Base-by-base conservation (phyloP, 2,329 filamentous ascomycete species). In the Arthrobotrys musiformis region DNA sequence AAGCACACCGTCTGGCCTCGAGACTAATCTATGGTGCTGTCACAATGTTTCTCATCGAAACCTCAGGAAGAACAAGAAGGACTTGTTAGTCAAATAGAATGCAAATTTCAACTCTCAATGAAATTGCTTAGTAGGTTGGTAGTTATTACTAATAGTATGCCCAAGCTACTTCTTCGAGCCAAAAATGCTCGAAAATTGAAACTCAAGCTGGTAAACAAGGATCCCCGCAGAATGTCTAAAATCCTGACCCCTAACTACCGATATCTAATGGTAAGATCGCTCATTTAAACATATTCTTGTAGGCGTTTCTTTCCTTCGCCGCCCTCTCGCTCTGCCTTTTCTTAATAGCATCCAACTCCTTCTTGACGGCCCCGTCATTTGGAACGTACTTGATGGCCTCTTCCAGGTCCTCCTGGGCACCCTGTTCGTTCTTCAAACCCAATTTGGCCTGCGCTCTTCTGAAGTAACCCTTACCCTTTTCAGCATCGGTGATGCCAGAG, bases 271-370 rank as follows among this genome's bases (percentile, higher is more conserved):
- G 50, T n/a, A 19, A 22, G 50, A 62, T 46, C n/a, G 7, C 46
- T 46, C 15, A 70, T 62, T 70, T 70, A 83, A 98, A 98, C 85
- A 96, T 95, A 86, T 97, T 98, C 86, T 91, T 92, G 83, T 94
- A 97, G 4, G 91, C 91, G 81, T 92, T 93, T 88, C 94, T 96
- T 86, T 97, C 93, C 89, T 94, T 97, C 83, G 92, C 91, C 78
- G 89, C 87, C 78, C 91, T 88, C 72, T 91, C 92, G 9, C 89
- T 87, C 26, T 91, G 88, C 81, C 87, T 89, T 85, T 91, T 91
- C 88, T 94, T 97, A 63, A 95, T 90, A n/a, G 87, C 85, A 17
- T 88, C 87, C 67, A 96, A 87, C 85, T 97, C 93, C 81, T 89
- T 91, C 77, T 86, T 84, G 79, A 98, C 89, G 54, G 89, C 92